Conservation (phyloP, 2,329 filamentous ascomycete species). For the Biscogniauxia sp. region DNA sequence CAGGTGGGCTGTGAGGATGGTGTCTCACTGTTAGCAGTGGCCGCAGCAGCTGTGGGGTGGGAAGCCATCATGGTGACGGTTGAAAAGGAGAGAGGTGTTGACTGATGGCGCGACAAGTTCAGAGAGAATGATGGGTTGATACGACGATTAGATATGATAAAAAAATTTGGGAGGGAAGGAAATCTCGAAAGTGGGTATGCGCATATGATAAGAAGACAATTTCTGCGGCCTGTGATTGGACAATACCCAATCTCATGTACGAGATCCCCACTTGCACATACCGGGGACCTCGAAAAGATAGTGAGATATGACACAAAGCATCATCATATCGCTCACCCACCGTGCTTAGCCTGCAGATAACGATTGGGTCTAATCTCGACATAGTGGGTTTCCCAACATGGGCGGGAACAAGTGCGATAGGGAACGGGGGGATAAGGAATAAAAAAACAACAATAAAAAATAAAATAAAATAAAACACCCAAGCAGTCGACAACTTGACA, state of each 20-base stretch:
- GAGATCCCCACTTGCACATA: not conserved
- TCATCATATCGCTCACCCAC: not conserved
- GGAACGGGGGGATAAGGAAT: conserved; percentile 1
- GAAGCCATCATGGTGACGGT: conserved; percentile 33
- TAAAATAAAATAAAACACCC: too few relatives aligned
- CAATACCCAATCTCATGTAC: not conserved
- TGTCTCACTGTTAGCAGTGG: conserved; percentile 54
- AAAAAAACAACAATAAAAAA: not conserved
- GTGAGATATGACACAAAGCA: not conserved
- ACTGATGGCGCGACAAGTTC: conserved; percentile 9
- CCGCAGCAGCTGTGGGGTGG: conserved; percentile 39
- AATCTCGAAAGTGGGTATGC: conserved; percentile 7
- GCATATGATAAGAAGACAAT: conserved; percentile 12
- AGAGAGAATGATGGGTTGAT: conserved; percentile 17
- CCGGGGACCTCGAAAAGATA: not conserved
- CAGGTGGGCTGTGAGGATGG: conserved; percentile 83
- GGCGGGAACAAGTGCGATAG: not conserved
- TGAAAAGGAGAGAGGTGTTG: conserved; percentile 18
- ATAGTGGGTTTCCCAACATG: not conserved
- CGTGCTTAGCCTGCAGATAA: not conserved
- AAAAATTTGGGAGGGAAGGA: conserved; percentile 14
- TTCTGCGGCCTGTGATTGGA: conserved; percentile 9
- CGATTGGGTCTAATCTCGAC: not conserved
- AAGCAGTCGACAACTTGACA: not conserved
- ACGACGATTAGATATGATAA: conserved; percentile 28